Evolutionary conservation across 176 grass and related monocot species (phyloP).

Genomic region (Oryza glumipatula): DNA sequence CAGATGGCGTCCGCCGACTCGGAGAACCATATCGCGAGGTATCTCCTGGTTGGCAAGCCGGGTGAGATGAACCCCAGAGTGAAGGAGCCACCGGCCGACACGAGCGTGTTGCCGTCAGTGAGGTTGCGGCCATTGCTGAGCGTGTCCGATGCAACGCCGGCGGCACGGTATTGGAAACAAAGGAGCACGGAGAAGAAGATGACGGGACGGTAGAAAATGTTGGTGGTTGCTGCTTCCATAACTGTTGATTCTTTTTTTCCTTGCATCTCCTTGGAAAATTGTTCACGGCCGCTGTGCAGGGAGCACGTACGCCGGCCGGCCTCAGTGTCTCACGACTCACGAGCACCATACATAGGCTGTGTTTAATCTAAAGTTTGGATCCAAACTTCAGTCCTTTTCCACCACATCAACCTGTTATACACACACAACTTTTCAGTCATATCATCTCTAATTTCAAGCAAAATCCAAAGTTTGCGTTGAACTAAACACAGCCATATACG

Average conservation of each 20-base stretch:
- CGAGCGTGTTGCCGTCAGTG: conserved; percentile 38
- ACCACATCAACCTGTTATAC: no score
- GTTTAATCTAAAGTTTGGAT: no score
- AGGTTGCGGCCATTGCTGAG: conserved; percentile 30
- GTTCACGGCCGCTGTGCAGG: no score
- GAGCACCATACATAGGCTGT: no score
- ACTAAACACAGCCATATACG: no score
- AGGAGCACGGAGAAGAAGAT: background rate
- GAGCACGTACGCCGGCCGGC: no score
- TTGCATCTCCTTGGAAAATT: background rate
- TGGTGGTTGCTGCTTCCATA: background rate
- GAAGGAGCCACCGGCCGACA: conserved; percentile 45
- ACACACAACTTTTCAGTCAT: no score
- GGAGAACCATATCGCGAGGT: conserved; percentile 55
- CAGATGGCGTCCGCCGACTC: conserved; percentile 27
- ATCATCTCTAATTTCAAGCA: no score
- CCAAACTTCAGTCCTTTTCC: no score
- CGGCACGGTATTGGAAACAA: background rate
- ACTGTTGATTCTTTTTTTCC: background rate
- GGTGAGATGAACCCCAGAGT: conserved; percentile 55
- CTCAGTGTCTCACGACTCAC: no score
- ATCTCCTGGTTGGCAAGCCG: conserved; percentile 3
- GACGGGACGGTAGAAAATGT: background rate
- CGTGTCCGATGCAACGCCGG: background rate
- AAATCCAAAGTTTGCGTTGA: no score